These are phyloP conservation scores for Penicillium pulvis DNA, from an alignment of 495 filamentous ascomycete genomes.

Conservation along the genomic window DNA sequence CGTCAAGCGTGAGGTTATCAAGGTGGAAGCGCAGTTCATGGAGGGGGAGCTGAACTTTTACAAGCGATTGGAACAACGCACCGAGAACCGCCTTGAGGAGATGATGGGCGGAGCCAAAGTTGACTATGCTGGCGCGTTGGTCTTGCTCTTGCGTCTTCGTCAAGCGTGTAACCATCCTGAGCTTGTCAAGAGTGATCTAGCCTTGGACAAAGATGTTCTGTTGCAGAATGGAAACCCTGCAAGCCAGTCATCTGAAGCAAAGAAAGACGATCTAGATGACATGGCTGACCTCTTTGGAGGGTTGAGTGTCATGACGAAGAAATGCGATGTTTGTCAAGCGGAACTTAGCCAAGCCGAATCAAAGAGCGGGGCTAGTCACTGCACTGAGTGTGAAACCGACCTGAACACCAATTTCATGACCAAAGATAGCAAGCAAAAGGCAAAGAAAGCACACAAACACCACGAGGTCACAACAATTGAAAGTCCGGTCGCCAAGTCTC, in stretches of 20 bases:
- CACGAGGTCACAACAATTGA: constrained; percentile 27
- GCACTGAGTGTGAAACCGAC: constrained; percentile 71
- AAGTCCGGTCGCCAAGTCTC: constrained; percentile 32
- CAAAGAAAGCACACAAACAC: constrained; percentile 41
- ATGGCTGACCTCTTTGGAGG: constrained; percentile 84
- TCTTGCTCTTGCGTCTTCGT: constrained; percentile 81
- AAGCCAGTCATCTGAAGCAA: constrained; percentile 51
- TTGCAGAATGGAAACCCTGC: constrained; percentile 54
- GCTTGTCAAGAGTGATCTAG: constrained; percentile 78
- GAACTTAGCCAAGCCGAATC: constrained; percentile 63
- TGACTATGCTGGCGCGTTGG: constrained; percentile 82
- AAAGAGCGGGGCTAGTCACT: constrained; percentile 61
- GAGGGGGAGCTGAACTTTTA: constrained; percentile 83
- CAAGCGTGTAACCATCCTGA: constrained; percentile 95
- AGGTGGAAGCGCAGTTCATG: constrained; percentile 76
- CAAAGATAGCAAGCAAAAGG: constrained; percentile 47
- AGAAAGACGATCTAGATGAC: constrained; percentile 69
- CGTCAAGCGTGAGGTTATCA: constrained; percentile 82
- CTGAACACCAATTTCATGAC: constrained; percentile 48
- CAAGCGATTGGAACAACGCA: constrained; percentile 75
- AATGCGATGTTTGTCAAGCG: constrained; percentile 86
- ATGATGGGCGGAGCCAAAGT: constrained; percentile 78
- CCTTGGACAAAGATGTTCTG: constrained; percentile 83
- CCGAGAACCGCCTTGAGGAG: constrained; percentile 79
- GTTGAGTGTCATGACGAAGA: constrained; percentile 75